Evolutionary conservation across 2,329 filamentous ascomycete species (phyloP), one percentile per base, ranked within the genome.

Genomic region (Hypomyces rosellus): DNA sequence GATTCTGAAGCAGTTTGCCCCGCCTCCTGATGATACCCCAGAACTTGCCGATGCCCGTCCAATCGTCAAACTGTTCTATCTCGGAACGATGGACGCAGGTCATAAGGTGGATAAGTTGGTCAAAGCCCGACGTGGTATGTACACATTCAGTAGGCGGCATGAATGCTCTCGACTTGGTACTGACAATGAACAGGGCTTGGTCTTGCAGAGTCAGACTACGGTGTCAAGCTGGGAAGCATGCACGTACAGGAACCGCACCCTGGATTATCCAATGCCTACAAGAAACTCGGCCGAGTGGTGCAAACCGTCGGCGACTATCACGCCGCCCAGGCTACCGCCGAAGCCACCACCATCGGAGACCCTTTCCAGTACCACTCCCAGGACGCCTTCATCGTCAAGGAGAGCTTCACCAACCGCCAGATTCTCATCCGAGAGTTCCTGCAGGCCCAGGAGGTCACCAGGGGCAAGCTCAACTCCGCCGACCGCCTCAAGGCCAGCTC

Each of bases 341-440:
- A 99, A 73, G 93, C 93, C 8, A 95, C 92, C 8, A 96, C 92
- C 1, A 79, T 99, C 46, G 90, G 89, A 42, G 93, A 99, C 61
- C 89, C 93, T 11, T 83, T 99, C 55, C 88, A 91, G 61, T 96
- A 97, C 65, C 90, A 97, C 70, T 96, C 90, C 41, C 85, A 89
- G 51, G 93, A 99, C 68, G 89, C 93, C 41, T 95, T 96, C 65
- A 95, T 97, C 60, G 93, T 97, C 58, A 99, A 99, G 69, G 93
- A 99, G 66, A 96, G 91, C 11, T 79, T 99, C 55, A 99, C 93
- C 4, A 99, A 99, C 72, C 88, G 93, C 12, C 93, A 99, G 70
- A 96, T 99, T 55, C 80, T 99, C 16, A 86, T 96, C 40, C 89
- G 93, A 52, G 93, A 99, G 63, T 84, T 97, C 53, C 73, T 95